A percentile compares a stretch with the other conserved stretches of the same genome.
phyloP scores from a whole-genome alignment of 1,284 basidiomycete species.

The Naganishia cerealis region DNA sequence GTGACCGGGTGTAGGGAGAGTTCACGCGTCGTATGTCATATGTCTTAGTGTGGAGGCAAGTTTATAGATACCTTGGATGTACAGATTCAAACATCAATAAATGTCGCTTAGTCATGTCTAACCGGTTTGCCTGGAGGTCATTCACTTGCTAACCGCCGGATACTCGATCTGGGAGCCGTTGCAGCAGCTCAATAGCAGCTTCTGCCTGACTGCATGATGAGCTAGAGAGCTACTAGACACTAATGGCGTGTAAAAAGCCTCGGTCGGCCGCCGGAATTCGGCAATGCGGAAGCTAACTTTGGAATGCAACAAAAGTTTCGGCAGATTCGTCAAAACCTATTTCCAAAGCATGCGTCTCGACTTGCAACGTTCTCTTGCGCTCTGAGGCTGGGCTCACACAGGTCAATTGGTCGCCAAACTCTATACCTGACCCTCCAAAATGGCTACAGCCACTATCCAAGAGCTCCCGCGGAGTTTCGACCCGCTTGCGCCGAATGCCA shows the following conservation, averaged over 20 bases:
- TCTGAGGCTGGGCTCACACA: neutral
- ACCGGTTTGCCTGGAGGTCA: too few species aligned
- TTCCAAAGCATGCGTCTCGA: neutral
- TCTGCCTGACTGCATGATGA: too few species aligned
- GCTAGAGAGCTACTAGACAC: neutral
- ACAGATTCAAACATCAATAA: too few species aligned
- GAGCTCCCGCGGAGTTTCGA: conserved; percentile 27
- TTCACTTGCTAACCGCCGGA: too few species aligned
- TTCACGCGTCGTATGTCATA: too few species aligned
- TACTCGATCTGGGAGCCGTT: too few species aligned
- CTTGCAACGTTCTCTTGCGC: neutral
- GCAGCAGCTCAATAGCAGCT: too few species aligned
- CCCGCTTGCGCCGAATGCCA: conserved; percentile 32
- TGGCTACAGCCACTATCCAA: conserved; percentile 17
- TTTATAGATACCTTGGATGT: too few species aligned
- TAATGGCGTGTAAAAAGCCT: neutral
- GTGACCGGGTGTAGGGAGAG: too few species aligned
- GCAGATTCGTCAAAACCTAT: conserved; percentile 26
- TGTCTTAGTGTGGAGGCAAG: too few species aligned
- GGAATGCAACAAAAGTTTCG: conserved; percentile 26
- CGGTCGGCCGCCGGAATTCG: neutral
- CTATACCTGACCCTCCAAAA: neutral
- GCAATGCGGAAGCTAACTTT: conserved; percentile 10
- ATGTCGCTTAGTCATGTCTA: too few species aligned
- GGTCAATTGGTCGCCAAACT: neutral